Evolutionary conservation across 345 rosid species (phyloP), one percentile per base, ranked within the genome.

Genomic region (Populus pruinosa): DNA sequence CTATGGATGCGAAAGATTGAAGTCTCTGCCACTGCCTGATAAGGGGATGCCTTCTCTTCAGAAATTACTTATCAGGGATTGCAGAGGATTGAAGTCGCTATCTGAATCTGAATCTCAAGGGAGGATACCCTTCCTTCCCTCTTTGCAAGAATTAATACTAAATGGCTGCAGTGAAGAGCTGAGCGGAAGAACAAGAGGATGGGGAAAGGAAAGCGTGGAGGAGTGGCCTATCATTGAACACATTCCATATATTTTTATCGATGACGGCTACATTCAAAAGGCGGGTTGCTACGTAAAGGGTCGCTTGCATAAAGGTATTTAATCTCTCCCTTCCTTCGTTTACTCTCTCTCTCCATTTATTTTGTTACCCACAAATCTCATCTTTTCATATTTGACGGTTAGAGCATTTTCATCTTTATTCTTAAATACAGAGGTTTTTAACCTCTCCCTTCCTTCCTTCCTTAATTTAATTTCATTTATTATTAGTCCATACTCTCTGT

Each of bases 171-270:
- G 50, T 4, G 8, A 12, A 7, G 49, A 43, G 49, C n/a, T 73
- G 69, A 38, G 23, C 11, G 39, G 44, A 35, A 64, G 76, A 44
- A 71, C 66, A 5, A 50, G 67, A 36, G 49, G 16, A 44, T 9
- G 44, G 12, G 17, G 49, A 13, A 71, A 36, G 2, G 27, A 27
- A 3, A 38, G 3, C 0, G 67, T 35, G 8, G 31, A 27, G 29
- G 72, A 72, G 50, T 78, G 76, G 76, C 72, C 53, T 25, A 65
- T 64, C 20, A 72, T 78, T 36, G 21, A 71, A 41, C 71, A 72
- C 81, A 72, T 78, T 39, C 67, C 81, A 63, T 20, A 64, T 31
- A 50, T 75, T 44, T 2, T 5, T 25, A 43, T 41, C 2, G 20
- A 23, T 41, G 5, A 11, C 2, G 1, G 17, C 5, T n/a, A 23